Evolutionary conservation across 1,139 yeast genomes (phyloP).

Genomic region (Lodderomyces elongisporus): DNA sequence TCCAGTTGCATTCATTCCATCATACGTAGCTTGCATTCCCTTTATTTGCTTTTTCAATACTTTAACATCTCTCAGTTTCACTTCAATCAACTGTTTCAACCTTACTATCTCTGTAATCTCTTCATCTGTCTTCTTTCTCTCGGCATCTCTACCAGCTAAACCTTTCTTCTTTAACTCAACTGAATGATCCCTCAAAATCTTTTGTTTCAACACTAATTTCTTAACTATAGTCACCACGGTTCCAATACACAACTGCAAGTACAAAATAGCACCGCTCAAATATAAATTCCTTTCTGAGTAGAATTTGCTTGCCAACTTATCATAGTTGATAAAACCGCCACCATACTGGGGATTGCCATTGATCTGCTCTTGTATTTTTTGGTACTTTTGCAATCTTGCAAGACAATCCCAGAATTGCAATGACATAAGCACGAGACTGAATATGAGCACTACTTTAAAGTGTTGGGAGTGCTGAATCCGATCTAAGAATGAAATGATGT

Average conservation of each 20-base stretch:
- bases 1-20: slow-evolving; percentile 28
- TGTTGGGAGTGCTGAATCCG: slow-evolving; percentile 36
- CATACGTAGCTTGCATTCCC: slow-evolving; percentile 51
- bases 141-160: slow-evolving; percentile 6
- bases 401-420: slow-evolving; percentile 59
- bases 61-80: slow-evolving; percentile 45
- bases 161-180: slow-evolving; percentile 13
- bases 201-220: slow-evolving; percentile 56
- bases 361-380: slow-evolving; percentile 15
- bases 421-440: slow-evolving; percentile 42
- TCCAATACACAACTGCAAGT: slow-evolving; percentile 53
- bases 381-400: slow-evolving; percentile 38
- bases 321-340: slow-evolving; percentile 22
- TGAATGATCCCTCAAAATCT: slow-evolving; percentile 28
- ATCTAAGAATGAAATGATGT: slow-evolving; percentile 36
- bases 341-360: slow-evolving; percentile 26
- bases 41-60: slow-evolving; percentile 50
- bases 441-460: slow-evolving; percentile 45
- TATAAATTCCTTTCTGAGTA: slow-evolving; percentile 69
- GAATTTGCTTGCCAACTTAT: slow-evolving; percentile 51
- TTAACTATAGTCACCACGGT: slow-evolving; percentile 54
- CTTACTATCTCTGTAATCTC: slow-evolving; percentile 30
- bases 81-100: slow-evolving; percentile 37
- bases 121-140: slow-evolving; percentile 15
- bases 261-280: slow-evolving; percentile 65